Base-by-base conservation (phyloP, 495 filamentous ascomycete species). In the Articulospora tetracladia region DNA sequence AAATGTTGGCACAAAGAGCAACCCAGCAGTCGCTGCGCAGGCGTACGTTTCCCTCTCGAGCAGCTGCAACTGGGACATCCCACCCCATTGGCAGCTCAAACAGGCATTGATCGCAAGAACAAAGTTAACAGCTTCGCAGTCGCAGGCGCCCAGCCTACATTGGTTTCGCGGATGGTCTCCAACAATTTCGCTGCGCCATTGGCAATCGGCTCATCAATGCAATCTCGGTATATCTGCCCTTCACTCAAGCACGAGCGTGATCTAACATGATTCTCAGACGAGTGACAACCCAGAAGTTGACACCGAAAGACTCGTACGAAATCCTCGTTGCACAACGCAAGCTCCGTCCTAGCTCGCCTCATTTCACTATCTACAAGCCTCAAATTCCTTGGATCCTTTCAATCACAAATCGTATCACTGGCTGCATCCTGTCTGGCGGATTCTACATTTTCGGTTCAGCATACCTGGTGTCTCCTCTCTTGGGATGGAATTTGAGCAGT, bases 251-350 rank as follows among this genome's bases (percentile, higher is more conserved):
- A 55, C 23, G 57, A 49, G 59, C 41, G 57, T 55, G 60, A 76
- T 56, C 58, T 55, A 25, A 57, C 41, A 24, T 20, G 69, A 66
- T 66, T 24, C 49, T 46, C 72, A 86, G 82, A 68, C 69, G 71
- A 64, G 77, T 81, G 66, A 74, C 84, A 39, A 89, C 88, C 28
- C 71, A 85, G 56, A 79, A 81, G 62, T 67, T 88, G 58, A 78
- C 79, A 59, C 70, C 79, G 53, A 66, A 74, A 62, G 86, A 90
- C 65, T 82, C 77, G 55, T 73, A 81, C 71, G 68, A 84, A 63
- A 86, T 97, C 77, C 92, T 98, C 72, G 84, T 81, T 63, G 76
- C 83, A 63, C 94, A 99, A 75, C 94, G 94, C 65, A 85, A 87
- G 58, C 69, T 77, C 67, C 95, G 94, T 50, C 94, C 94, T 65